A percentile compares a stretch with the other conserved stretches of the same genome.
Conservation (phyloP, 2,329 filamentous ascomycete species). For the Tolypocladium endophyticum region DNA sequence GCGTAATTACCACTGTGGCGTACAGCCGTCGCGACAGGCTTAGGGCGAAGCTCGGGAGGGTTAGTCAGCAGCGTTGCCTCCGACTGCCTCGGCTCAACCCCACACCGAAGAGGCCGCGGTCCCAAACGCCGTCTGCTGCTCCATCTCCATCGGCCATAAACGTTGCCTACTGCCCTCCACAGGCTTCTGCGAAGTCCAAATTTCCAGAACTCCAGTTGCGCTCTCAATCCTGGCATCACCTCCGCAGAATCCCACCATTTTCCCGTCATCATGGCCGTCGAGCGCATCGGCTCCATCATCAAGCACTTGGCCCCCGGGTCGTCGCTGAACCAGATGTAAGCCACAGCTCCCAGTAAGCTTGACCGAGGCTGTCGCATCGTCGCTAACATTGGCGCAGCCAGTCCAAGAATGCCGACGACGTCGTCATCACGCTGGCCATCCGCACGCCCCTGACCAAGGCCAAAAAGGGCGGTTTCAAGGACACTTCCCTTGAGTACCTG, state of each 20-base stretch:
- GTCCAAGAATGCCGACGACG: slow-evolving; percentile 87
- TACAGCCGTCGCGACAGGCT: background rate
- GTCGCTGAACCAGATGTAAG: slow-evolving; percentile 69
- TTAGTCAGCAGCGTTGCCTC: slow-evolving; percentile 5
- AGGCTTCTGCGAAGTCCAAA: background rate
- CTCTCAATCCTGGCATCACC: background rate
- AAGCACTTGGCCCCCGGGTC: slow-evolving; percentile 72
- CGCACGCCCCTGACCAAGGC: slow-evolving; percentile 85
- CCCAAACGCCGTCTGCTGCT: slow-evolving; percentile 11
- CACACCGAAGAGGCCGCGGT: slow-evolving; percentile 9
- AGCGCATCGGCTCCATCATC: slow-evolving; percentile 79
- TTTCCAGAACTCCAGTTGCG: background rate
- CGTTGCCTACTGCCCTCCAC: background rate
- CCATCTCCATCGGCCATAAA: slow-evolving; percentile 4
- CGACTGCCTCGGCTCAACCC: slow-evolving; percentile 19
- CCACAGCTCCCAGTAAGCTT: slow-evolving; percentile 1
- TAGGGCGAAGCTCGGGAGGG: background rate
- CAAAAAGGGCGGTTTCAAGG: slow-evolving; percentile 89
- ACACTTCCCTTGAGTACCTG: slow-evolving; percentile 80
- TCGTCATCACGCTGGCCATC: slow-evolving; percentile 88
- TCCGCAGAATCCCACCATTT: background rate
- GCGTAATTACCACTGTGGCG: background rate
- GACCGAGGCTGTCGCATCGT: background rate
- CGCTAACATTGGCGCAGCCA: slow-evolving; percentile 44
- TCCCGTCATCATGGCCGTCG: slow-evolving; percentile 55